Evolutionary conservation across 2,329 filamentous ascomycete species (phyloP).

Genomic region (Tolypocladium sp.): DNA sequence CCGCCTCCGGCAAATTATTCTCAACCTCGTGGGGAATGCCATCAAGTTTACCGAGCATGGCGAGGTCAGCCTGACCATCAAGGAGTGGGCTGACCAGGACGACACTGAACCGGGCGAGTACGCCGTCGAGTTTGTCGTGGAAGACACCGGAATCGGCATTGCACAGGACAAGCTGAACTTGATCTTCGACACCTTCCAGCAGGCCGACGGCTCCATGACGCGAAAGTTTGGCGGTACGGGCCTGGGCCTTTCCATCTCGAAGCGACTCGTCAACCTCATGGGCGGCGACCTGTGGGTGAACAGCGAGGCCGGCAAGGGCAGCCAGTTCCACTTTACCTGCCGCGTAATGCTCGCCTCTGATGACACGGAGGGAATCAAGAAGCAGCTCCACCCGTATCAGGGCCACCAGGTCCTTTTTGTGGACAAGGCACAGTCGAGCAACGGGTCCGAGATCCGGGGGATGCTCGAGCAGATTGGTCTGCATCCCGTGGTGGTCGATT

Average conservation of each 20-base stretch:
- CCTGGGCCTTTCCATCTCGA: slow-evolving; percentile 88
- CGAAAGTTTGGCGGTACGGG: slow-evolving; percentile 93
- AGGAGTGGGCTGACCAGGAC: slow-evolving; percentile 52
- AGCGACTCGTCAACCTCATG: slow-evolving; percentile 91
- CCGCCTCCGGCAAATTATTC: slow-evolving; percentile 89
- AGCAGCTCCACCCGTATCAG: slow-evolving; percentile 82
- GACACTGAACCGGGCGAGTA: slow-evolving; percentile 66
- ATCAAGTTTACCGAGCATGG: slow-evolving; percentile 99
- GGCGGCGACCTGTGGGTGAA: slow-evolving; percentile 94
- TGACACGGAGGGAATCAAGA: slow-evolving; percentile 68
- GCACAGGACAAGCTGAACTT: slow-evolving; percentile 90
- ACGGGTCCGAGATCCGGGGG: slow-evolving; percentile 63
- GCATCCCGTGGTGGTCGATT: slow-evolving; percentile 73
- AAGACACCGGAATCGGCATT: slow-evolving; percentile 95
- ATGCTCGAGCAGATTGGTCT: slow-evolving; percentile 76
- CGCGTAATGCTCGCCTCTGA: slow-evolving; percentile 76
- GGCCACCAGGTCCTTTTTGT: slow-evolving; percentile 91
- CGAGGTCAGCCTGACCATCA: slow-evolving; percentile 90
- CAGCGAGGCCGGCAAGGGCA: slow-evolving; percentile 83
- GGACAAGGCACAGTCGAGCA: slow-evolving; percentile 76
- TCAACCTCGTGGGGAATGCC: slow-evolving; percentile 94
- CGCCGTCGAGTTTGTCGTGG: slow-evolving; percentile 90
- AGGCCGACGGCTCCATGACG: slow-evolving; percentile 94
- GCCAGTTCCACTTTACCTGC: slow-evolving; percentile 94
- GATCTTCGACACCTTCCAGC: slow-evolving; percentile 98